Evolutionary conservation across 2,329 filamentous ascomycete species (phyloP).

Genomic region (Huntiella decipiens): DNA sequence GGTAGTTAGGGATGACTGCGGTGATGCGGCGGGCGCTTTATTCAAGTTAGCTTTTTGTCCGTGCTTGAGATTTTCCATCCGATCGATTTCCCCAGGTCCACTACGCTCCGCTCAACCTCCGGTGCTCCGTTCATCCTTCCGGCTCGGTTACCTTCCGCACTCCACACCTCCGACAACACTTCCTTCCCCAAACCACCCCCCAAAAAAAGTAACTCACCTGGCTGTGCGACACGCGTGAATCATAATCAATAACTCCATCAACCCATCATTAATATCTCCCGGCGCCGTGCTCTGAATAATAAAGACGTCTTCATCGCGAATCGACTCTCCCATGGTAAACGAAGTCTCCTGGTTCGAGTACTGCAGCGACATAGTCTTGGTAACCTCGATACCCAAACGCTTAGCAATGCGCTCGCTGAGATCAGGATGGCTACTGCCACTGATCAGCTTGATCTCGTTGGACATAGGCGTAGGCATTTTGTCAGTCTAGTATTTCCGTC

Average conservation of each 20-base stretch:
- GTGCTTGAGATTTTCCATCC: too few relatives aligned
- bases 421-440: constrained; percentile 29
- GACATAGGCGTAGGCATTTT: constrained; percentile 21
- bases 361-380: constrained; percentile 62
- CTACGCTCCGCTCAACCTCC: too few relatives aligned
- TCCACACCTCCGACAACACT: too few relatives aligned
- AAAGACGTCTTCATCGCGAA: constrained; percentile 91
- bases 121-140: too few relatives aligned
- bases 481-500: background rate
- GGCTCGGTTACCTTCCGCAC: too few relatives aligned
- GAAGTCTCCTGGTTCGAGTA: constrained; percentile 78
- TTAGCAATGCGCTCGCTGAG: constrained; percentile 27
- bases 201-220: constrained; percentile 14
- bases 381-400: constrained; percentile 52
- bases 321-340: constrained; percentile 88
- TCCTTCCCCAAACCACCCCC: too few relatives aligned
- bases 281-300: constrained; percentile 89
- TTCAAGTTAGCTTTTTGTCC: constrained; percentile 6
- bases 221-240: constrained; percentile 69
- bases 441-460: constrained; percentile 34
- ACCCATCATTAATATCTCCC: constrained; percentile 90
- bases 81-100: too few relatives aligned
- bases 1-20: constrained; percentile 88
- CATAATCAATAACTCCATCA: constrained; percentile 98
- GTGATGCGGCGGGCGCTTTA: constrained; percentile 63